Percentiles rank a stretch among this genome's conserved stretches.
phyloP scores from a whole-genome alignment of 164 flowering plant species.

The Saururus chinensis region DNA sequence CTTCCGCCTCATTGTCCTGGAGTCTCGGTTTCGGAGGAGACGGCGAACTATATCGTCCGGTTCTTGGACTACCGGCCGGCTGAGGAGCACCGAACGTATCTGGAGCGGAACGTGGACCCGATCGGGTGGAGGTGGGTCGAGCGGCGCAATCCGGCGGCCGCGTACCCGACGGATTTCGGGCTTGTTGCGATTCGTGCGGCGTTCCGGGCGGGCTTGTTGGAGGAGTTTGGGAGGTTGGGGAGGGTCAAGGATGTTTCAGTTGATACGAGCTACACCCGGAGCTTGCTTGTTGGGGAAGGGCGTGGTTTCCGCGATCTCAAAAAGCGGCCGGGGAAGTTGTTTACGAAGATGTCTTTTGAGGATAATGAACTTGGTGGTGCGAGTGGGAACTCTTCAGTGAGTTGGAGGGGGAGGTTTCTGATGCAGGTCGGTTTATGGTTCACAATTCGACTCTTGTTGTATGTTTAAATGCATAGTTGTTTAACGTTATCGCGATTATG shows the following conservation, averaged over 20 bases:
- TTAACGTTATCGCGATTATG: background rate
- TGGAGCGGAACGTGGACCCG: conserved; percentile 27
- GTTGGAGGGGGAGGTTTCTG: conserved; percentile 48
- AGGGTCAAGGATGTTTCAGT: conserved; percentile 74
- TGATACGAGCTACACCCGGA: conserved; percentile 54
- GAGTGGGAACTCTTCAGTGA: conserved; percentile 25
- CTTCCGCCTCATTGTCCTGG: conserved; percentile 5
- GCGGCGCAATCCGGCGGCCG: conserved; percentile 60
- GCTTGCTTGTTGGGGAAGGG: conserved; percentile 23
- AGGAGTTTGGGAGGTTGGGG: conserved; percentile 48
- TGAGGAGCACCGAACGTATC: conserved; percentile 42
- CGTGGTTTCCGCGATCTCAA: conserved; percentile 42
- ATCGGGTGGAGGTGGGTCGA: conserved; percentile 86
- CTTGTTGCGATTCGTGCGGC: conserved; percentile 46
- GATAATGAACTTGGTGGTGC: conserved; percentile 19
- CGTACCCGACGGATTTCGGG: conserved; percentile 85
- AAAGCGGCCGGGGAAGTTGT: conserved; percentile 87
- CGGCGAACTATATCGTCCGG: conserved; percentile 58
- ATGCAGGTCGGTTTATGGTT: conserved; percentile 35
- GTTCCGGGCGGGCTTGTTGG: conserved; percentile 18
- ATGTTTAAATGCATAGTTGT: background rate
- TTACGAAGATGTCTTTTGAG: conserved; percentile 69
- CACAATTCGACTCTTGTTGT: background rate
- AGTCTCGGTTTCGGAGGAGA: background rate
- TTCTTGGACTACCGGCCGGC: conserved; percentile 49